Conservation (phyloP, 805 yeast genomes). For the Lipomyces lipofer region DNA sequence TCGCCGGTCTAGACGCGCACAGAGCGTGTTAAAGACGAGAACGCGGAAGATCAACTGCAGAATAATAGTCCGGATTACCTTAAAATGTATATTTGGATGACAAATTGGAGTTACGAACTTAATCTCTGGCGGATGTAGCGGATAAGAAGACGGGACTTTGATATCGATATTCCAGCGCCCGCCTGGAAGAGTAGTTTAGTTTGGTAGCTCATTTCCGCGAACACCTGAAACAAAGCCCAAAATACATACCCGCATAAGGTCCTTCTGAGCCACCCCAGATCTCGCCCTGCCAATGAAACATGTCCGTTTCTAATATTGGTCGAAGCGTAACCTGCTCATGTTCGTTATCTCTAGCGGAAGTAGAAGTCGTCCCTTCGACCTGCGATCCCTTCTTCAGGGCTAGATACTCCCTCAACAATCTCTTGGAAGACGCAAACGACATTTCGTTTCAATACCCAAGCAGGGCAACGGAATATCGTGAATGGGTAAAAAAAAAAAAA, state of each 20-base stretch:
- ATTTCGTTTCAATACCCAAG: too few relatives aligned
- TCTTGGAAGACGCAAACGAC: conserved; percentile 14
- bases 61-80: too few relatives aligned
- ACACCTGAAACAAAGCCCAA: conserved; percentile 22
- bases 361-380: background rate
- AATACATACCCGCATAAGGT: conserved; percentile 19
- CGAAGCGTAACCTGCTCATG: conserved; percentile 9
- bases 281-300: conserved; percentile 27
- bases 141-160: conserved; percentile 46
- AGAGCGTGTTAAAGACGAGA: background rate
- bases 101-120: conserved; percentile 41
- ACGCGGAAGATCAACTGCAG: background rate
- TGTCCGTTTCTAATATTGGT: conserved; percentile 24
- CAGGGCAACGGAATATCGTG: too few relatives aligned
- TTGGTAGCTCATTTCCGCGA: too few relatives aligned
- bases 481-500: too few relatives aligned
- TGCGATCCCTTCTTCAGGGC: conserved; percentile 8
- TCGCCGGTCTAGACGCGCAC: conserved; percentile 39
- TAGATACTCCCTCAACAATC: conserved; percentile 23
- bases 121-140: conserved; percentile 52
- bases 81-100: conserved; percentile 44
- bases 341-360: background rate
- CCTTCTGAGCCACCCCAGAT: conserved; percentile 14
- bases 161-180: conserved; percentile 54
- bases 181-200: conserved; percentile 46